Percentiles rank a stretch among this genome's conserved stretches.
phyloP scores from a whole-genome alignment of 345 rosid species.

The Euphorbia pulcherrima region DNA sequence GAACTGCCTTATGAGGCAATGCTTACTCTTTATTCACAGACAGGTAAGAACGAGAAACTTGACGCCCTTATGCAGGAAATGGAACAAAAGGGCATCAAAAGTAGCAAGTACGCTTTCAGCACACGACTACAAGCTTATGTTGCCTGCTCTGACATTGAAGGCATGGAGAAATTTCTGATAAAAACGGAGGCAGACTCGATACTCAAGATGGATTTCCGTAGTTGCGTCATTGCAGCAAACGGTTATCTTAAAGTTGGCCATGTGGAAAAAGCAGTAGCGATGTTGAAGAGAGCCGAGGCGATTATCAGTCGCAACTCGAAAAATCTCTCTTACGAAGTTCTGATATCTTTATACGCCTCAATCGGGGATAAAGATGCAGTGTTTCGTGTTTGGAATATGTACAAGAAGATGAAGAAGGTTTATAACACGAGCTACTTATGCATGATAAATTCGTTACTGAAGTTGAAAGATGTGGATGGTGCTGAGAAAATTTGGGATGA shows the following conservation, averaged over 20 bases:
- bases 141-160: slow-evolving; percentile 37
- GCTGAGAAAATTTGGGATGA: slow-evolving; percentile 53
- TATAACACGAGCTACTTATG: slow-evolving; percentile 41
- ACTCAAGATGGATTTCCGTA: slow-evolving; percentile 40
- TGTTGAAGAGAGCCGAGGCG: slow-evolving; percentile 47
- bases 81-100: slow-evolving; percentile 38
- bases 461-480: slow-evolving; percentile 47
- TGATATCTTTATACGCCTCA: slow-evolving; percentile 46
- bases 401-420: slow-evolving; percentile 35
- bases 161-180: slow-evolving; percentile 48
- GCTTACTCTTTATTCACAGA: slow-evolving; percentile 46
- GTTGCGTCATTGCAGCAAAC: slow-evolving; percentile 40
- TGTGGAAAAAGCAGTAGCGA: slow-evolving; percentile 34
- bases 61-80: slow-evolving; percentile 50
- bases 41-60: slow-evolving; percentile 34
- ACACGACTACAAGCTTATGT: slow-evolving; percentile 52
- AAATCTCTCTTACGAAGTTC: slow-evolving; percentile 33
- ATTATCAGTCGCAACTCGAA: slow-evolving; percentile 15
- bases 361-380: slow-evolving; percentile 46
- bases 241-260: slow-evolving; percentile 48
- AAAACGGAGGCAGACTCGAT: slow-evolving; percentile 42
- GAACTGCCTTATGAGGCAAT: slow-evolving; percentile 48
- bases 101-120: slow-evolving; percentile 35
- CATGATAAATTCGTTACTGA: slow-evolving; percentile 50
- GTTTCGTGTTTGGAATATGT: slow-evolving; percentile 49